Conservation (phyloP, 768 basidiomycete genomes). For the Mycena venus region DNA sequence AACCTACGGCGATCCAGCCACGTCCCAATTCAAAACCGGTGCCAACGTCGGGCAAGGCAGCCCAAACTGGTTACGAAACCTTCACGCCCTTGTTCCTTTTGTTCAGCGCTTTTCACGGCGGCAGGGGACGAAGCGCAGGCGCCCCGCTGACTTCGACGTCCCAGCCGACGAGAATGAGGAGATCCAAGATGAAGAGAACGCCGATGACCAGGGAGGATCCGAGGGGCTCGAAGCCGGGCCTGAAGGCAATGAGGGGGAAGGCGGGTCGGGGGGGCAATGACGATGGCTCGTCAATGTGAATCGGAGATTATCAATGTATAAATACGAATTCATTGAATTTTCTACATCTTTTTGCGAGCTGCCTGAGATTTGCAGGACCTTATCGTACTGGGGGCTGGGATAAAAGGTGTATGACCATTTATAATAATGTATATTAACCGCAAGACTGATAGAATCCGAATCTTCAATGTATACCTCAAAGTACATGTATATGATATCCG, state of each 20-base stretch:
- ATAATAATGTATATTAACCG: too few relatives aligned
- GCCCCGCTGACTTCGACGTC: not conserved
- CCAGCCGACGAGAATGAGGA: not conserved
- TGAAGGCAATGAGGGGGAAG: too few relatives aligned
- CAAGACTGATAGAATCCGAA: too few relatives aligned
- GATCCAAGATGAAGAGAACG: not conserved
- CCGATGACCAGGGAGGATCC: not conserved
- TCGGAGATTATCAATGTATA: too few relatives aligned
- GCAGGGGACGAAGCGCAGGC: not conserved
- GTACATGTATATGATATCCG: not conserved
- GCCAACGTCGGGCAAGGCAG: not conserved
- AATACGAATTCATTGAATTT: too few relatives aligned
- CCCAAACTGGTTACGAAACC: not conserved
- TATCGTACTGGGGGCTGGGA: too few relatives aligned
- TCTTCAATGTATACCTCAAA: too few relatives aligned
- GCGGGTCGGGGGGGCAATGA: not conserved
- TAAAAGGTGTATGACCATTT: too few relatives aligned
- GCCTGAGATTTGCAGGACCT: too few relatives aligned
- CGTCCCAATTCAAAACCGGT: not conserved
- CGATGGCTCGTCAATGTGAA: too few relatives aligned
- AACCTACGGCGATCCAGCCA: not conserved
- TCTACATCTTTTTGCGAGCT: too few relatives aligned
- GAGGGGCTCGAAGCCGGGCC: too few relatives aligned
- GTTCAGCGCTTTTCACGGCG: not conserved
- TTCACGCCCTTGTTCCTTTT: not conserved